Base-by-base conservation (phyloP, 768 basidiomycete genomes). In the Dioszegia hungarica region DNA sequence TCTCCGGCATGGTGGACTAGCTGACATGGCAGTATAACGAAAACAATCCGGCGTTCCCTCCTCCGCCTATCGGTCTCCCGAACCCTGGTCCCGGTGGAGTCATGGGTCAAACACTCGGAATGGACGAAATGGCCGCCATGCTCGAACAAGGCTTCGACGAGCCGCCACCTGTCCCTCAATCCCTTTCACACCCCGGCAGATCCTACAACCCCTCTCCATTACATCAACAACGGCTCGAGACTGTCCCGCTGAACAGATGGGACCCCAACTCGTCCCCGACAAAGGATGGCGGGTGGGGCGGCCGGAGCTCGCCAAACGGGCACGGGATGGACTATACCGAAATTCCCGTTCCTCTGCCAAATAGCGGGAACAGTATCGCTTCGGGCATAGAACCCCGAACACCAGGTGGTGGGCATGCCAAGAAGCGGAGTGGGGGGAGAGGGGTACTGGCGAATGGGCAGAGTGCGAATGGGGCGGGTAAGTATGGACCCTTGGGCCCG, bases 131-230 rank as follows among this genome's bases (percentile, higher is more conserved):
- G 58, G 88, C 91, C 72, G 90, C 90, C 31, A 95, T 97, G 86
- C 80, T 98, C 56, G 89, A 98, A 67, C 79, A 79, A 59, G 93
- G 91, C 5, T 95, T 93, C 74, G 90, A 94, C 56, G 87, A 89
- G 57, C 77, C 77, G 28, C 46, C 40, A 29, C 31, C 31, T 33
- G 8, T 33, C 31, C 31, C 17, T 28, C 61, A 3, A 22, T 44
- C 38, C 49, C 14, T 51, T 11, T 22, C 28, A 14, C 49, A n/a
- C 17, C 49, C 49, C 25, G 28, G 58, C 36, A n/a, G 44, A 27
- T 52, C 36, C 2, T 56, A 62, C 40, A 41, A 39, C 48, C 58
- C 59, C 12, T 61, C 63, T 10, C 63, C 61, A n/a, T 40, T 65
- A 17, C 60, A 61, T 33, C 25, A 19, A 25, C 31, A 54, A 38